Conservation (phyloP, 768 basidiomycete species). For the Chalciporus piperatus region DNA sequence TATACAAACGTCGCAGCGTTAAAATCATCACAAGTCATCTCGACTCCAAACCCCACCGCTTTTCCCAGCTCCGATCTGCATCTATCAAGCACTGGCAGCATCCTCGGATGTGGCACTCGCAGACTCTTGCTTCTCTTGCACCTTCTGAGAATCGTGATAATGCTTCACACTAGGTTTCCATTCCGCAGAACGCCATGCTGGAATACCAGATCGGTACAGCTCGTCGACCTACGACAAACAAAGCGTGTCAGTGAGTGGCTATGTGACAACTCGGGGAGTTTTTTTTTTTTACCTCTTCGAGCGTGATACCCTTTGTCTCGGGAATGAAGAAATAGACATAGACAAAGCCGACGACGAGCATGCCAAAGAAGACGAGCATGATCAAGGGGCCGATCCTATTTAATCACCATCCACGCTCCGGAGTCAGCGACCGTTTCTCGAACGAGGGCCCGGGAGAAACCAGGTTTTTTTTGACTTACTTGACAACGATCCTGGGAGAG, state of each 20-base stretch:
- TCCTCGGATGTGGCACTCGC: too few species aligned
- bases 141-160: slow-evolving; percentile 16
- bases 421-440: too few species aligned
- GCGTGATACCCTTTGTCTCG: slow-evolving; percentile 74
- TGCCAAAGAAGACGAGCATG: slow-evolving; percentile 72
- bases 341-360: slow-evolving; percentile 63
- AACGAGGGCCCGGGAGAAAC: too few species aligned
- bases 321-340: slow-evolving; percentile 79
- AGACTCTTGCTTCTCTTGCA: slow-evolving; percentile 24
- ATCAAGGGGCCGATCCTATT: slow-evolving; percentile 76
- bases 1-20: not conserved
- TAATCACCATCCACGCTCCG: not conserved
- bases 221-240: slow-evolving; percentile 59
- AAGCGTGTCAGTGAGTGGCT: not conserved
- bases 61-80: not conserved
- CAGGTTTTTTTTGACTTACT: slow-evolving; percentile 43
- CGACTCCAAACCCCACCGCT: not conserved
- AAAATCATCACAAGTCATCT: not conserved
- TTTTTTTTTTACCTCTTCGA: slow-evolving; percentile 39
- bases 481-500: slow-evolving; percentile 59
- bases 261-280: too few species aligned
- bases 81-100: slow-evolving; percentile 13
- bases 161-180: slow-evolving; percentile 56
- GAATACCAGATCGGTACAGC: slow-evolving; percentile 63
- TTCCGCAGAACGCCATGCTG: slow-evolving; percentile 59